Conservation (phyloP, 2,329 filamentous ascomycete species). For the Hymenoscyphus scutula region DNA sequence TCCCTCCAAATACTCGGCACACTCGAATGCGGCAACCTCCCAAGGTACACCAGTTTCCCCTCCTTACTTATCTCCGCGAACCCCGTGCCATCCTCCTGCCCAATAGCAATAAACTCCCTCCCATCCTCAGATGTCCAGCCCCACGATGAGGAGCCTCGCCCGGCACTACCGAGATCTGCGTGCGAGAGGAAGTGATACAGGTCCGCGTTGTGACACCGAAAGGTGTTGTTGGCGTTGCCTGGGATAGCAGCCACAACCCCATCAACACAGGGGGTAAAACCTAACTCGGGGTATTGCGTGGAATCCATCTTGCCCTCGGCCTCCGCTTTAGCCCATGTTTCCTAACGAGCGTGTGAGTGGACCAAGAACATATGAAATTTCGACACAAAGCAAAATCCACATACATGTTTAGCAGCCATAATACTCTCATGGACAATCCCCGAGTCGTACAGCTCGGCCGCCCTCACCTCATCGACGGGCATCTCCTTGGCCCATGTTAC, state of each 20-base stretch:
- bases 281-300: slow-evolving; percentile 39
- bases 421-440: slow-evolving; percentile 17
- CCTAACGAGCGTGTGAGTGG: too few species aligned
- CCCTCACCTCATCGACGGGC: slow-evolving; percentile 6
- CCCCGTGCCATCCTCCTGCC: slow-evolving; percentile 28
- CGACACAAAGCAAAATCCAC: not conserved
- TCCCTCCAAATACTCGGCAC: slow-evolving; percentile 39
- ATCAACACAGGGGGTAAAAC: slow-evolving; percentile 42
- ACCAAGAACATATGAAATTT: too few species aligned
- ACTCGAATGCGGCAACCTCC: slow-evolving; percentile 45
- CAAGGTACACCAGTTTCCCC: slow-evolving; percentile 47
- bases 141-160: slow-evolving; percentile 17
- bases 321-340: slow-evolving; percentile 34
- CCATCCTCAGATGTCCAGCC: slow-evolving; percentile 49
- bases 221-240: slow-evolving; percentile 48
- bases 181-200: slow-evolving; percentile 56
- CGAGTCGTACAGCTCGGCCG: slow-evolving; percentile 12
- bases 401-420: slow-evolving; percentile 16
- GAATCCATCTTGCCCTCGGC: slow-evolving; percentile 39
- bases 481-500: slow-evolving; percentile 13
- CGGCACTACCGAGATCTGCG: slow-evolving; percentile 32
- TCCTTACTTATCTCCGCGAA: slow-evolving; percentile 47
- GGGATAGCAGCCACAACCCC: slow-evolving; percentile 45
- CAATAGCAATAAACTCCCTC: slow-evolving; percentile 44
- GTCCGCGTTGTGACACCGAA: slow-evolving; percentile 48